Evolutionary conservation across 208 protist species (phyloP).

Genomic region (Wallacemonas sp.): DNA sequence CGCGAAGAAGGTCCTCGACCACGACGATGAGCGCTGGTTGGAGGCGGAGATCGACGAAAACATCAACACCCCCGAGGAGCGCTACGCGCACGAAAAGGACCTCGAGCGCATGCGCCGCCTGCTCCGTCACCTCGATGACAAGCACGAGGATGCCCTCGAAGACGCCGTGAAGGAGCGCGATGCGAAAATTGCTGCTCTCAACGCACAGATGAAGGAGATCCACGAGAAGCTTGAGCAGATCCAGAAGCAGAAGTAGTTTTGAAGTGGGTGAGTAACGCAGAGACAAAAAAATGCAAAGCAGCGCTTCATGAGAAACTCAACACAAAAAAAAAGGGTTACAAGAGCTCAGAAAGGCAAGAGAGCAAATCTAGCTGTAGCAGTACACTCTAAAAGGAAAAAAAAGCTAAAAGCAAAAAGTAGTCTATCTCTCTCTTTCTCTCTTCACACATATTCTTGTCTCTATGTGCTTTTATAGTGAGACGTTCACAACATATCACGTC

Average conservation of each 20-base stretch:
- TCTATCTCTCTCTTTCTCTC: too few relatives aligned
- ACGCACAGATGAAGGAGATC: conserved; percentile 47
- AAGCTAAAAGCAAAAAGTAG: too few relatives aligned
- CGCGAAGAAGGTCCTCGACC: conserved; percentile 45
- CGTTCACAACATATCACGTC: too few relatives aligned
- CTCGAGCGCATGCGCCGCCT: conserved; percentile 59
- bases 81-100: conserved; percentile 70
- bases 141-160: conserved; percentile 54
- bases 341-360: too few relatives aligned
- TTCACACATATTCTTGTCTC: too few relatives aligned
- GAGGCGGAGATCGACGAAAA: conserved; percentile 89
- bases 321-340: too few relatives aligned
- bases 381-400: background rate
- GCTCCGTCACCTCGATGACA: conserved; percentile 39
- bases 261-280: background rate
- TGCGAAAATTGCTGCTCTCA: conserved; percentile 47
- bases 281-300: background rate
- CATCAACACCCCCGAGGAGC: conserved; percentile 77
- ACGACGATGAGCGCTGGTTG: conserved; percentile 78
- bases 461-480: too few relatives aligned
- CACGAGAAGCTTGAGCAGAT: conserved; percentile 47
- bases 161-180: conserved; percentile 32
- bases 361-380: background rate
- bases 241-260: conserved; percentile 17
- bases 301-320: too few relatives aligned